Conservation (phyloP, 345 rosid genomes). For the Streptanthus diversifolius region DNA sequence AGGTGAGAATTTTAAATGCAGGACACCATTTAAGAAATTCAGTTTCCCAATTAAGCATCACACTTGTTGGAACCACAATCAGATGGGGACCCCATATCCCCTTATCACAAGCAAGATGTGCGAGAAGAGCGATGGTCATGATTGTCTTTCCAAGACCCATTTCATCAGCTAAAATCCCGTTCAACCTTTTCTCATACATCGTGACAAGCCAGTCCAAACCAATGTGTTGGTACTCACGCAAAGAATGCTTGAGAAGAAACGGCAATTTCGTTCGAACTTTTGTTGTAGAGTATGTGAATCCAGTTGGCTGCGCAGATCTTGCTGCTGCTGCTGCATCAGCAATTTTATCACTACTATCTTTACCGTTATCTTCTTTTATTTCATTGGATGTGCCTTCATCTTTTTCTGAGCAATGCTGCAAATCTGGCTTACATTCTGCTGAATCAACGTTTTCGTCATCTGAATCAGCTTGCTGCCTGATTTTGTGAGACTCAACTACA, state of each 20-base stretch:
- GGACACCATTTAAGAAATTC: constrained; percentile 99
- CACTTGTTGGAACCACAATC: constrained; percentile 99
- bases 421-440: constrained; percentile 34
- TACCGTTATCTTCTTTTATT: constrained; percentile 39
- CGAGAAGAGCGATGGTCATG: constrained; percentile 98
- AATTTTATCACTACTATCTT: constrained; percentile 59
- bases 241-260: constrained; percentile 91
- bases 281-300: constrained; percentile 91
- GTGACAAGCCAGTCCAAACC: constrained; percentile 99
- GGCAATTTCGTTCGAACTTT: constrained; percentile 96
- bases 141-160: constrained; percentile 99
- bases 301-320: constrained; percentile 99
- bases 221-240: constrained; percentile 99
- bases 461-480: constrained; percentile 40
- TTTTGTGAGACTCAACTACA: constrained; percentile 44
- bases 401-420: constrained; percentile 37
- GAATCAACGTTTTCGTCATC: constrained; percentile 40
- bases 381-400: constrained; percentile 38
- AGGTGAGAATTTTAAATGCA: constrained; percentile 96
- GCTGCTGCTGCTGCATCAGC: constrained; percentile 99
- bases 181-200: constrained; percentile 95
- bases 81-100: constrained; percentile 99
- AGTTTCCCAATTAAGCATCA: constrained; percentile 99
- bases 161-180: constrained; percentile 99
- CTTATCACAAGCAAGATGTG: constrained; percentile 96